Conservation (phyloP, 106 monocot species). For the Dactylorhiza incarnata region DNA sequence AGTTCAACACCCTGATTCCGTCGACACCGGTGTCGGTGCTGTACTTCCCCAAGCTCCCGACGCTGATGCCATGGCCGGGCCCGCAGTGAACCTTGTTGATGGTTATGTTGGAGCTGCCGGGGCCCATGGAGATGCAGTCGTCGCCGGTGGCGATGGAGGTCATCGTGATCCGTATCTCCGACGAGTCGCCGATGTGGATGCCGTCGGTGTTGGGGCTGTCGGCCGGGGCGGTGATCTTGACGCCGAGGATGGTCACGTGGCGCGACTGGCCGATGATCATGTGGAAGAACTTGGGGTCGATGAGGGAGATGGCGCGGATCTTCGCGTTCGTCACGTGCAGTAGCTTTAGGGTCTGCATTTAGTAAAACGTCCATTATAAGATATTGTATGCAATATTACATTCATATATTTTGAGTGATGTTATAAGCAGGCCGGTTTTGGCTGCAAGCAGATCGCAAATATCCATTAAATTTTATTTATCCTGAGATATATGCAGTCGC, state of each 20-base stretch:
- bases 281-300: constrained; percentile 18
- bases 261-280: not conserved
- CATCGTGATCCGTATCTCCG: not conserved
- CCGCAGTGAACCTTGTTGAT: constrained; percentile 3
- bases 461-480: no score
- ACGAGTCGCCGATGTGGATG: constrained; percentile 11
- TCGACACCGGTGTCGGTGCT: constrained; percentile 23
- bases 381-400: no score
- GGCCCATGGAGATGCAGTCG: constrained; percentile 21
- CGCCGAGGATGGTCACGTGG: not conserved
- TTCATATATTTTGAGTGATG: no score
- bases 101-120: constrained; percentile 7
- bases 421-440: no score
- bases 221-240: constrained; percentile 8
- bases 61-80: constrained; percentile 19
- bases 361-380: no score
- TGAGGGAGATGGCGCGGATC: constrained; percentile 10
- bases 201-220: constrained; percentile 24
- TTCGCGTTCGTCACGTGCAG: not conserved
- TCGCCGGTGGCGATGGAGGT: constrained; percentile 4
- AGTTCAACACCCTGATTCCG: constrained; percentile 21
- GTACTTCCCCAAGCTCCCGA: constrained; percentile 43
- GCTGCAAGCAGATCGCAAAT: no score
- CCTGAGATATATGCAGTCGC: no score
- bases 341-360: constrained; percentile 12